These are phyloP conservation scores for Silene noctiflora DNA, from an alignment of 179 eudicot species.

Conservation along the genomic window DNA sequence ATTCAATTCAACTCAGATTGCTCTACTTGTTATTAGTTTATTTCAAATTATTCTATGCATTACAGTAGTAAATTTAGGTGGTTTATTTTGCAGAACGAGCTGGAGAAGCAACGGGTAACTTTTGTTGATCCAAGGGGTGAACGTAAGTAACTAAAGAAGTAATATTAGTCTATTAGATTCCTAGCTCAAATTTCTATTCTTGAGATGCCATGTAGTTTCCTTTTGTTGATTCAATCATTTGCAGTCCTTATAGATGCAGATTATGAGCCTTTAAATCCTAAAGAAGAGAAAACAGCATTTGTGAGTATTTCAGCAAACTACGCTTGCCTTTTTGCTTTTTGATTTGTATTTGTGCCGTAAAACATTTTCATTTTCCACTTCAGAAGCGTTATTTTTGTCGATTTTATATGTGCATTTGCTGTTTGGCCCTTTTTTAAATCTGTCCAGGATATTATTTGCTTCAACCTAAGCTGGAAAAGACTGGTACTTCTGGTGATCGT, in stretches of 20 bases:
- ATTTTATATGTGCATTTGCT: neutral
- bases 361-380: neutral
- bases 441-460: slow-evolving; percentile 54
- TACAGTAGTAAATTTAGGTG: neutral
- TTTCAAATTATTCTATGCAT: neutral
- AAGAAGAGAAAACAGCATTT: slow-evolving; percentile 63
- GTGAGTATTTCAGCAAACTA: slow-evolving; percentile 37
- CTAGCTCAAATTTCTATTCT: neutral
- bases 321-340: neutral
- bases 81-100: slow-evolving; percentile 59
- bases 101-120: slow-evolving; percentile 41
- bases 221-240: slow-evolving; percentile 8
- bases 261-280: slow-evolving; percentile 63
- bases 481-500: slow-evolving; percentile 47
- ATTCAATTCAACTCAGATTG: neutral
- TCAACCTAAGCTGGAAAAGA: slow-evolving; percentile 62
- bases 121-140: slow-evolving; percentile 72
- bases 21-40: neutral
- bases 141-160: slow-evolving; percentile 48
- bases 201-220: neutral
- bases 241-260: slow-evolving; percentile 72
- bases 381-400: neutral
- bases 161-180: neutral
- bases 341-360: neutral
- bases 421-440: neutral